A percentile compares a stretch with the other conserved stretches of the same genome.
phyloP scores from a whole-genome alignment of 768 basidiomycete species.

The Rhodosporidiobolus odoratus region DNA sequence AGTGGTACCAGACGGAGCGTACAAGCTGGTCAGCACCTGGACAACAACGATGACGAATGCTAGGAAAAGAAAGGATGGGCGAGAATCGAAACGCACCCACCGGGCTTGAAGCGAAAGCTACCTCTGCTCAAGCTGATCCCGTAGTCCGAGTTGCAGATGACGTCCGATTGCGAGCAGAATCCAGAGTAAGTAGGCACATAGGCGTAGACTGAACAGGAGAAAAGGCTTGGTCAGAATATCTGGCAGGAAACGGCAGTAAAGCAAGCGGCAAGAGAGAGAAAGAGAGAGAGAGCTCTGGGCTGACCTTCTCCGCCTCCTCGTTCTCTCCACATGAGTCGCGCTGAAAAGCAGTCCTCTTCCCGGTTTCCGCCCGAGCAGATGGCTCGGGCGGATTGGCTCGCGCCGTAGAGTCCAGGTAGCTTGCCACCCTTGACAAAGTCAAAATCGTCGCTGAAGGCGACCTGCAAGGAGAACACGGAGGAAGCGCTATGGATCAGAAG shows the following conservation, averaged over 20 bases:
- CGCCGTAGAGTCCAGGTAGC: conserved; percentile 39
- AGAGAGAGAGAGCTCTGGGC: neutral
- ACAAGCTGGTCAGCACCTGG: too few relatives aligned
- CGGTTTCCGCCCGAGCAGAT: conserved; percentile 26
- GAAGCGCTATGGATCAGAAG: neutral
- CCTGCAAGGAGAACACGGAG: neutral
- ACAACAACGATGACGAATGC: too few relatives aligned
- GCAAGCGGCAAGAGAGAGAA: neutral
- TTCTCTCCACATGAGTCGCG: conserved; percentile 30
- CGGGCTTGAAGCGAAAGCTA: conserved; percentile 43
- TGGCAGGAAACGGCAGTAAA: neutral
- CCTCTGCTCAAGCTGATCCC: conserved; percentile 46
- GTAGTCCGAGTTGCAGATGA: conserved; percentile 46
- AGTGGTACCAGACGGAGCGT: too few relatives aligned
- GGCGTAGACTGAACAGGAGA: conserved; percentile 42
- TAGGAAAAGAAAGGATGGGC: neutral
- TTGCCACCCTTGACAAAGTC: conserved; percentile 41
- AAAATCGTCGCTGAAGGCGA: conserved; percentile 38
- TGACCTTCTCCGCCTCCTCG: conserved; percentile 33
- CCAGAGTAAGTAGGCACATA: conserved; percentile 43
- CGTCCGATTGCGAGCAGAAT: conserved; percentile 39
- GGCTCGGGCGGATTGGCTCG: neutral
- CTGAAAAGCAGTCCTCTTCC: conserved; percentile 12
- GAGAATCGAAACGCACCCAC: conserved; percentile 23
- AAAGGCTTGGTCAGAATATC: too few relatives aligned